These are phyloP conservation scores for Nectriaceae sp. DNA, from an alignment of 2,329 filamentous ascomycete species.

Conservation along the genomic window DNA sequence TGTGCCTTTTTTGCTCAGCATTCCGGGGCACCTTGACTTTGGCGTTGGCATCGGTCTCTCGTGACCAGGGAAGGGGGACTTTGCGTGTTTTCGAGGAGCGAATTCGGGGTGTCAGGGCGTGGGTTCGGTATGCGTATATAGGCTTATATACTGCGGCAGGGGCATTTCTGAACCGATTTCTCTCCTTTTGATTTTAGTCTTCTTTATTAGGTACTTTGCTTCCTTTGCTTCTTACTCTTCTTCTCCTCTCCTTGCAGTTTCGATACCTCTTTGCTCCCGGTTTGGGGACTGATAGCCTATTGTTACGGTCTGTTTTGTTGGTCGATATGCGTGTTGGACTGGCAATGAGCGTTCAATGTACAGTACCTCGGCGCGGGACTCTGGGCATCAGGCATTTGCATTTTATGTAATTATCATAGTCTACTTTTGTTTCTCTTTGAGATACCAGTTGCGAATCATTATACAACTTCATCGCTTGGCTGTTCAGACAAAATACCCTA, in stretches of 20 bases:
- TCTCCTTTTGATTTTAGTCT: slow-evolving; percentile 2
- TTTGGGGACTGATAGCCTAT: background rate
- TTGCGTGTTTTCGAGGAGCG: slow-evolving; percentile 14
- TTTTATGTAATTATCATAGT: slow-evolving; percentile 28
- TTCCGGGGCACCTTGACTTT: slow-evolving; percentile 7
- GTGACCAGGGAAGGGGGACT: slow-evolving; percentile 11
- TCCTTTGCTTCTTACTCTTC: background rate
- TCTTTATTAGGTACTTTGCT: background rate
- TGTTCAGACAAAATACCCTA: background rate
- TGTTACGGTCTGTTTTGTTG: background rate
- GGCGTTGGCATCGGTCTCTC: slow-evolving; percentile 17
- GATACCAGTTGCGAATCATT: slow-evolving; percentile 29
- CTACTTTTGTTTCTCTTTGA: slow-evolving; percentile 20
- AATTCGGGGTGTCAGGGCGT: slow-evolving; percentile 18
- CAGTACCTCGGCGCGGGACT: slow-evolving; percentile 14
- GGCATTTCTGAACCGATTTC: slow-evolving; percentile 19
- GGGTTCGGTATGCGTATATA: slow-evolving; percentile 16
- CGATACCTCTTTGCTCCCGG: background rate
- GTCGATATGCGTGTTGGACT: background rate
- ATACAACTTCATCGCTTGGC: background rate
- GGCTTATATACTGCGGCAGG: slow-evolving; percentile 24
- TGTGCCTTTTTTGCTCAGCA: slow-evolving; percentile 6
- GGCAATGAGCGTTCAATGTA: slow-evolving; percentile 13
- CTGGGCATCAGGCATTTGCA: slow-evolving; percentile 11
- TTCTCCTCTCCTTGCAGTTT: background rate